phyloP scores from a whole-genome alignment of 495 filamentous ascomycete species.

The Neurospora pannonica region DNA sequence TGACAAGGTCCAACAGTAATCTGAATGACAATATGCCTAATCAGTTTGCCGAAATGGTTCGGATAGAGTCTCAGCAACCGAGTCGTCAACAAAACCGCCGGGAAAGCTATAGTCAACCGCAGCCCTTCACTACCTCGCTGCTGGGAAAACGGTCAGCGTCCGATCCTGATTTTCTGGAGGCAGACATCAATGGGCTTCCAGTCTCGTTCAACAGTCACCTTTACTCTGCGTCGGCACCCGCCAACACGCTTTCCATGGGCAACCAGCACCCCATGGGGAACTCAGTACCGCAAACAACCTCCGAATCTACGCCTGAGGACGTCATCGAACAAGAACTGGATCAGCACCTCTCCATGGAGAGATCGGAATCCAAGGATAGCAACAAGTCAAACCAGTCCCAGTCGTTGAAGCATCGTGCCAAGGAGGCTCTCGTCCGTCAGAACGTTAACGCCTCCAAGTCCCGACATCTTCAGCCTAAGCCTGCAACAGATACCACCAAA shows the following conservation, averaged over 20 bases:
- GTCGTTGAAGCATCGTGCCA: conserved; percentile 33
- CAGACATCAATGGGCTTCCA: conserved; percentile 24
- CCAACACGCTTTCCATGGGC: conserved; percentile 12
- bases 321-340: conserved; percentile 4
- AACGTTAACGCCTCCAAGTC: conserved; percentile 25
- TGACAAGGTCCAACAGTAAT: conserved; percentile 36
- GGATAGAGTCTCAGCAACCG: conserved; percentile 34
- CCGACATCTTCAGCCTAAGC: conserved; percentile 30
- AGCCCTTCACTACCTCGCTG: conserved; percentile 10
- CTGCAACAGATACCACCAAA: conserved; percentile 15
- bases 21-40: conserved; percentile 29
- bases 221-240: conserved; percentile 23
- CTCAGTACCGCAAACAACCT: conserved; percentile 22
- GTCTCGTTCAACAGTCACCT: conserved; percentile 13
- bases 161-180: conserved; percentile 22
- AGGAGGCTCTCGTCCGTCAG: conserved; percentile 29
- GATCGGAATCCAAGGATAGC: conserved; percentile 34
- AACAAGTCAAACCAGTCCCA: conserved; percentile 29
- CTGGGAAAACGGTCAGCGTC: conserved; percentile 24
- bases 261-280: conserved; percentile 28
- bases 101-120: conserved; percentile 16
- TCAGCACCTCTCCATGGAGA: conserved; percentile 30
- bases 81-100: conserved; percentile 17
- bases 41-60: conserved; percentile 33
- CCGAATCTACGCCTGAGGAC: conserved; percentile 9